These are phyloP conservation scores for Ophiostoma tasmaniense DNA, from an alignment of 2,329 filamentous ascomycete species.

Conservation along the genomic window DNA sequence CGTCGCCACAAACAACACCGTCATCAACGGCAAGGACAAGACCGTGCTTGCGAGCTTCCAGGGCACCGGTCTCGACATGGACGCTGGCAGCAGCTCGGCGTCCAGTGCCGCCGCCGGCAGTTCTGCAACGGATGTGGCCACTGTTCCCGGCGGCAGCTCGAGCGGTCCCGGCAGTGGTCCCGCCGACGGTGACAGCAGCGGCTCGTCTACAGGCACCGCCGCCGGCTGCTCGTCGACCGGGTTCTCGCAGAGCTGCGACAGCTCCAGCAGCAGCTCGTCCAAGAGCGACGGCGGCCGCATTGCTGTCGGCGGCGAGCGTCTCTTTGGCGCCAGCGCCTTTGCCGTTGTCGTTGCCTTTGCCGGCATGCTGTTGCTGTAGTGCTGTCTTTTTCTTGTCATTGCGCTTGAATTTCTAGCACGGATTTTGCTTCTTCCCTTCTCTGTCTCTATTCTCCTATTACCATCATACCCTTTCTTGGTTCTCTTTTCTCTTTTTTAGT, in stretches of 20 bases:
- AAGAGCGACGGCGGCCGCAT: constrained; percentile 27
- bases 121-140: constrained; percentile 18
- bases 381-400: not conserved
- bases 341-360: constrained; percentile 25
- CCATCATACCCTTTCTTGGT: constrained; percentile 4
- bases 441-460: not conserved
- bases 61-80: constrained; percentile 72
- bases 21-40: constrained; percentile 64
- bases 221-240: constrained; percentile 30
- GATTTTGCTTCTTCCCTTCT: not conserved
- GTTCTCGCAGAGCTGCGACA: constrained; percentile 36
- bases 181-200: constrained; percentile 10
- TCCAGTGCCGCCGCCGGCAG: constrained; percentile 13
- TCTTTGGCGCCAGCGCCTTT: constrained; percentile 30
- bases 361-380: constrained; percentile 21
- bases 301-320: constrained; percentile 22
- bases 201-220: constrained; percentile 26
- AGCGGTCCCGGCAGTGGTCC: constrained; percentile 23
- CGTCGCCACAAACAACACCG: constrained; percentile 63
- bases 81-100: constrained; percentile 30
- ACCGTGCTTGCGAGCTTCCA: constrained; percentile 72
- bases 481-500: not conserved
- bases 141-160: constrained; percentile 27
- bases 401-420: not conserved
- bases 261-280: constrained; percentile 22